phyloP scores from a whole-genome alignment of 768 basidiomycete species.

The Collybiopsis confluens region DNA sequence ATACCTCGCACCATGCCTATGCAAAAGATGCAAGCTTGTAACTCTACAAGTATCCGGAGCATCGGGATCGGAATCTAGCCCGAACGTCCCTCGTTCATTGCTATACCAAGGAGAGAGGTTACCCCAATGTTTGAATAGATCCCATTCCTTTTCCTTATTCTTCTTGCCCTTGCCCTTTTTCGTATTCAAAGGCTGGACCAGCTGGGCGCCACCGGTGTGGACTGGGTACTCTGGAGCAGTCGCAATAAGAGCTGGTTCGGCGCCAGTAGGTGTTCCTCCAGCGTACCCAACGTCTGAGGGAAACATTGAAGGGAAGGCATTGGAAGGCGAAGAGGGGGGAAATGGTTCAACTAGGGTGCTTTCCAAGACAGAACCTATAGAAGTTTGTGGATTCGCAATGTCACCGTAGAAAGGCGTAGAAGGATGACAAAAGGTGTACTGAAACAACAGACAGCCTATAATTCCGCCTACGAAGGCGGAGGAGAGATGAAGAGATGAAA shows the following conservation, averaged over 20 bases:
- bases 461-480: slow-evolving; percentile 53
- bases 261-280: slow-evolving; percentile 76
- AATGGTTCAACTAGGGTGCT: slow-evolving; percentile 66
- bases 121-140: slow-evolving; percentile 77
- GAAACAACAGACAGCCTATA: slow-evolving; percentile 44
- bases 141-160: slow-evolving; percentile 40
- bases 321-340: slow-evolving; percentile 73
- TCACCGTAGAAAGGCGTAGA: slow-evolving; percentile 38
- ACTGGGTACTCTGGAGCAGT: slow-evolving; percentile 79
- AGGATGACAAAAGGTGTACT: slow-evolving; percentile 42
- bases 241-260: slow-evolving; percentile 65
- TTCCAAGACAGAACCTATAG: slow-evolving; percentile 48
- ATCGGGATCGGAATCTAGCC: slow-evolving; percentile 66
- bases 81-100: slow-evolving; percentile 60
- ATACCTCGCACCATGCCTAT: slow-evolving; percentile 78
- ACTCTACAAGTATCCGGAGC: slow-evolving; percentile 66
- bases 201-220: slow-evolving; percentile 64
- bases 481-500: slow-evolving; percentile 34
- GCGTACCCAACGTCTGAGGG: slow-evolving; percentile 75
- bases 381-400: not conserved
- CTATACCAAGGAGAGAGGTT: slow-evolving; percentile 87
- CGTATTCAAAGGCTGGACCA: slow-evolving; percentile 47
- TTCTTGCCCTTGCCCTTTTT: slow-evolving; percentile 17
- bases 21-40: slow-evolving; percentile 74
- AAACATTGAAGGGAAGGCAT: slow-evolving; percentile 66